Evolutionary conservation across 192 early-diverging fungal genomes (phyloP).

Genomic region (Coemansia sp.): DNA sequence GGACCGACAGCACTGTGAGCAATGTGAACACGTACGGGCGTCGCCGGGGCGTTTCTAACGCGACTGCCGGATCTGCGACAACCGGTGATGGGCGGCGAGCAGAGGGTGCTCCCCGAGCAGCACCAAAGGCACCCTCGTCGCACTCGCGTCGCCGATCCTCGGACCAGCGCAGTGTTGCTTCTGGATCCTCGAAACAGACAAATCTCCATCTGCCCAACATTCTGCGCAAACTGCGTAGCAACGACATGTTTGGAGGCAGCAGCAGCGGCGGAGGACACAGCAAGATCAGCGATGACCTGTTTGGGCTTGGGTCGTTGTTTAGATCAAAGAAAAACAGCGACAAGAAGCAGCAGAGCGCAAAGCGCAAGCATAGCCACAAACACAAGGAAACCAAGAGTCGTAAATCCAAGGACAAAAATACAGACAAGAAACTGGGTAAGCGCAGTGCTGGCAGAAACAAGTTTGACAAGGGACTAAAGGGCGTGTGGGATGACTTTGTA

Average conservation of each 20-base stretch:
- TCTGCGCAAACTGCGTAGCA: slow-evolving; percentile 37
- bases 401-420: slow-evolving; percentile 20
- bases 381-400: neutral
- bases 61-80: neutral
- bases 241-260: slow-evolving; percentile 18
- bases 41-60: neutral
- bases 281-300: slow-evolving; percentile 9
- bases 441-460: slow-evolving; percentile 27
- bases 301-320: slow-evolving; percentile 15
- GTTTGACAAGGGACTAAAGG: slow-evolving; percentile 43
- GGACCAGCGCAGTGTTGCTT: slow-evolving; percentile 30
- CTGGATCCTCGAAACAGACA: slow-evolving; percentile 29
- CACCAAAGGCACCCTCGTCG: neutral
- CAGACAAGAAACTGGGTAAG: slow-evolving; percentile 24
- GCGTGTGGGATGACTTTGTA: slow-evolving; percentile 54
- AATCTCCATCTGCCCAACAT: slow-evolving; percentile 30
- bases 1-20: neutral
- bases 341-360: slow-evolving; percentile 1
- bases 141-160: slow-evolving; percentile 14
- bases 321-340: slow-evolving; percentile 16
- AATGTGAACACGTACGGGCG: neutral
- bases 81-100: neutral
- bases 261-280: neutral
- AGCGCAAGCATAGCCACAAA: neutral
- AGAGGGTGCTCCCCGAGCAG: neutral